Evolutionary conservation across 78 protist species (phyloP).

Genomic region (Pelomyxa schiedti): DNA sequence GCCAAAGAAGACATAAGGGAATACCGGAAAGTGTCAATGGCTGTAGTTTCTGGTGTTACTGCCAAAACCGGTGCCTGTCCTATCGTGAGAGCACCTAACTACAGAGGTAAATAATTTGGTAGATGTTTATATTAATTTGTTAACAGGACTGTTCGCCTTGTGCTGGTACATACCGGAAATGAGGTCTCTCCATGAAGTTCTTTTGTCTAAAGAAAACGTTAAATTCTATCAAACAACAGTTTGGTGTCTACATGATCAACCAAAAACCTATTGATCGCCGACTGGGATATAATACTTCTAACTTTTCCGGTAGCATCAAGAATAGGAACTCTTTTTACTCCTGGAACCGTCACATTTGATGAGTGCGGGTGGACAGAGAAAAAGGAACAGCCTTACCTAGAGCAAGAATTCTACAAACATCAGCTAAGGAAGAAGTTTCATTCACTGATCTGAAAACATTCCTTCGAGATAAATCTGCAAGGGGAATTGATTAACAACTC

Average conservation of each 20-base stretch:
- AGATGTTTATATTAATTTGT: too few relatives aligned
- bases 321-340: conserved; percentile 15
- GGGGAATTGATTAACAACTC: not conserved
- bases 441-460: conserved; percentile 7
- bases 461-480: conserved; percentile 19
- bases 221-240: too few relatives aligned
- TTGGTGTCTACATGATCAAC: not conserved
- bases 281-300: conserved; percentile 16
- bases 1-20: too few relatives aligned
- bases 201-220: not conserved
- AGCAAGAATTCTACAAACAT: conserved; percentile 7
- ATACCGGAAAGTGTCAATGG: conserved; percentile 24
- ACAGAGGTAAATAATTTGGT: too few relatives aligned
- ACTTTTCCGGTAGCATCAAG: not conserved
- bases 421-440: not conserved
- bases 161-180: not conserved
- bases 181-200: not conserved
- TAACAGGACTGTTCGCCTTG: too few relatives aligned
- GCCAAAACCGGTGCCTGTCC: conserved; percentile 6
- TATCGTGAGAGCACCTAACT: not conserved
- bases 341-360: not conserved
- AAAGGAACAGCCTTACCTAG: too few relatives aligned
- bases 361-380: not conserved
- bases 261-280: conserved; percentile 6
- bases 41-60: not conserved